Base-by-base conservation (phyloP, 1,284 basidiomycete species). In the Moniliophthora roreri region DNA sequence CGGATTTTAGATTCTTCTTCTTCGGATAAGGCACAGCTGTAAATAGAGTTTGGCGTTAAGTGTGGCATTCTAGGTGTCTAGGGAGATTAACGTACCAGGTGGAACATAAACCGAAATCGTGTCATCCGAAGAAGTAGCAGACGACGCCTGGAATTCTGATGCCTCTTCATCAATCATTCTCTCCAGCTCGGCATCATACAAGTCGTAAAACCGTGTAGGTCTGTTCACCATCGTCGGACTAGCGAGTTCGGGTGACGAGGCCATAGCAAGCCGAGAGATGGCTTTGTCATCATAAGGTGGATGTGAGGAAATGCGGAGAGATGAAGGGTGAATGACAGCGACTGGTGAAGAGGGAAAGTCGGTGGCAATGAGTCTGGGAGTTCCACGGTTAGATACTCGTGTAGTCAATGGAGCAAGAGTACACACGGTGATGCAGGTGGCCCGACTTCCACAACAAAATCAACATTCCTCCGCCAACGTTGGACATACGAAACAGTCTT, bases 341-440 rank as follows among this genome's bases (percentile, higher is more conserved):
- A 56, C 55, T 37, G 55, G 55, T 16, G 55, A 56, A 13, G 55
- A 47, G 4, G 55, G 48, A 26, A 56, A 56, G 1, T 56, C 41
- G 23, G 37, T 45, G 24, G 32, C 32, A 21, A 45, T 48, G 7
- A 50, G 45, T n/a, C 55, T 53, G 36, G n/a, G 1, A 13, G 38
- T 20, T 8, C 13, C 34, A 49, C 46, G 28, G 5, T 24, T 42
- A 24, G 7, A 48, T 10, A 16, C n/a, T n/a, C 44, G 1, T 16
- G 20, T 24, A 6, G 37, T 26, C 2, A 28, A 49, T 4, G 4
- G 13, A 20, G 26, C 7, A n/a, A 48, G n/a, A n/a, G 3, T 9
- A 56, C 55, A 34, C 26, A 56, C 55, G 55, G 55, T 20, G 55
- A 53, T 2, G 39, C 48, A 9, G 55, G 55, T 16, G 51, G 48